phyloP scores from a whole-genome alignment of 306 rosid species.

The Potentilla sterilis region DNA sequence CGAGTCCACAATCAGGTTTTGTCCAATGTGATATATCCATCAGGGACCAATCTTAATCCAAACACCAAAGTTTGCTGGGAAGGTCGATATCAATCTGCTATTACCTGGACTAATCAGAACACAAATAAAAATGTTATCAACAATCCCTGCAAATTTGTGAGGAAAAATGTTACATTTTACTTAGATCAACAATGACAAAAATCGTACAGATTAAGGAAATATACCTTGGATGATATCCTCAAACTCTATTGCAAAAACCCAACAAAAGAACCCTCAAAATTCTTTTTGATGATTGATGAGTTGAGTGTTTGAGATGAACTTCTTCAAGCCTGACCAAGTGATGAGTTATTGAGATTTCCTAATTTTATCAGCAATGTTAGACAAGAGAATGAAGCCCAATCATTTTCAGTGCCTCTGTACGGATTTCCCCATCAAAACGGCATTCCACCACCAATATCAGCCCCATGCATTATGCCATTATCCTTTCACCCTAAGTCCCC shows the following conservation, averaged over 20 bases:
- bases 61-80: conserved; percentile 69
- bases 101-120: conserved; percentile 87
- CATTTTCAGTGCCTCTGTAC: not conserved
- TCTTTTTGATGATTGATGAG: not conserved
- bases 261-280: not conserved
- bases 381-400: not conserved
- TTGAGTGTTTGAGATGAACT: not conserved
- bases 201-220: not conserved
- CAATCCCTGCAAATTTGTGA: not conserved
- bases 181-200: not conserved
- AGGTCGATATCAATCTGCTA: conserved; percentile 84
- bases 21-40: conserved; percentile 81
- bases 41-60: conserved; percentile 75
- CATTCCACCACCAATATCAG: too few relatives aligned
- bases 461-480: too few relatives aligned
- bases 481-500: too few relatives aligned
- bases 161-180: not conserved
- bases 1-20: conserved; percentile 78
- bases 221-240: not conserved
- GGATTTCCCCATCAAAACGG: too few relatives aligned
- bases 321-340: not conserved
- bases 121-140: conserved; percentile 49
- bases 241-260: not conserved
- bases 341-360: not conserved
- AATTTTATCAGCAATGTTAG: too few relatives aligned